Base-by-base conservation (phyloP, 371 early-diverging fungal genomes). In the Mucor mucedo region DNA sequence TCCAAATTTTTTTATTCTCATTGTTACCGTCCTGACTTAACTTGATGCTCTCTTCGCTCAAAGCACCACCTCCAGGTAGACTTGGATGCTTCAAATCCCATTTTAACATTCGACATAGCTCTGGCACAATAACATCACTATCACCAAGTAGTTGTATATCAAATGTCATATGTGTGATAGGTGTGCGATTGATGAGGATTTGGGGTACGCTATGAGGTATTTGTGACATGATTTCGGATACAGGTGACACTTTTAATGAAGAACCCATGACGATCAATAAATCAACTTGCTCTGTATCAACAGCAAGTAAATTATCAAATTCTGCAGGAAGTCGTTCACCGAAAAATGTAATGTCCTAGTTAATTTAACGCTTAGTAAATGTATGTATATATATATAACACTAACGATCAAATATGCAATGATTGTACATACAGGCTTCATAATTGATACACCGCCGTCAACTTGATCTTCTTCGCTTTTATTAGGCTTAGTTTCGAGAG, bases 211-310 rank as follows among this genome's bases (percentile, higher is more conserved):
- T 65, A 39, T 85, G 89, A 3, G 96, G 97, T 40, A 95, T 83
- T 54, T 81, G 85, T 35, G 88, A 82, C 89, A 94, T 92, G 52
- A 97, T 93, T 39, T 92, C 90, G 3, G 94, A 92, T 1, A 98
- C 96, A 5, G 98, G 98, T 0, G 94, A 90, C 1, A 98, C 97
- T 67, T 95, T 95, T n/a, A 98, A 78, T n/a, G 92, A 92, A 35
- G 93, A 92, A 2, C 98, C 98, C 82, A 98, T 97, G 7, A 96
- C 98, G 41, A 98, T 86, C 21, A 98, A 70, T 33, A 98, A 68
- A 73, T 98, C 97, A 14, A 89, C 91, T 30, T 89, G 67, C 21
- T 85, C 82, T 8, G 84, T 80, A 73, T 98, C 98, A 8, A 72
- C 65, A 0, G 83, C 81, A 29, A 96, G 82, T 8, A 72, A 64